Conservation (phyloP, 1,284 basidiomycete species). For the Hypsizygus ulmarius region DNA sequence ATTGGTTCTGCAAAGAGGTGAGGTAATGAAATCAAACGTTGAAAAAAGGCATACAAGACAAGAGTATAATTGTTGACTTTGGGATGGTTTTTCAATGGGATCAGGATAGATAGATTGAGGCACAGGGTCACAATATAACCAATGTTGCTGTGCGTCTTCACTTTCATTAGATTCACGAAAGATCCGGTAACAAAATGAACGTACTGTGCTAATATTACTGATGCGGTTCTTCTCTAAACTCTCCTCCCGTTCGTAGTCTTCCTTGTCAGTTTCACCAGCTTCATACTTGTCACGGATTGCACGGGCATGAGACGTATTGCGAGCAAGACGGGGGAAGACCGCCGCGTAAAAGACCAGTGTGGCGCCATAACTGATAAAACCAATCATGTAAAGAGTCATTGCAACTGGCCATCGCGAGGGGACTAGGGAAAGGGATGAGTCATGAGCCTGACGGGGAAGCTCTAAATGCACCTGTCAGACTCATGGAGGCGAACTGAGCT, state of each 20-base stretch:
- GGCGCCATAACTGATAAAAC: conserved; percentile 74
- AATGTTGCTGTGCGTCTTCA: conserved; percentile 70
- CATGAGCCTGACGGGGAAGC: conserved; percentile 5
- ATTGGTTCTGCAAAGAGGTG: conserved; percentile 48
- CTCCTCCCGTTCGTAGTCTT: conserved; percentile 74
- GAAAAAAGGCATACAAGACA: conserved; percentile 44
- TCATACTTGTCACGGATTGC: conserved; percentile 57
- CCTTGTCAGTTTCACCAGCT: conserved; percentile 52
- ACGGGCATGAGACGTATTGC: conserved; percentile 72
- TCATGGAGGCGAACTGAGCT: conserved; percentile 75
- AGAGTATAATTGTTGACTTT: conserved; percentile 73
- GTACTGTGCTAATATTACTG: conserved; percentile 80
- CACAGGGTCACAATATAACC: conserved; percentile 68
- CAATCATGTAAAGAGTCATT: conserved; percentile 80
- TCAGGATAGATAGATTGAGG: conserved; percentile 71
- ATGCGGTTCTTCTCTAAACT: conserved; percentile 83
- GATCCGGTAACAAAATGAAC: conserved; percentile 18
- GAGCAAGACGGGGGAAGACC: conserved; percentile 77
- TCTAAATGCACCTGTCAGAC: conserved; percentile 53
- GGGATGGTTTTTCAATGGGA: conserved; percentile 63
- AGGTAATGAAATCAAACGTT: conserved; percentile 5
- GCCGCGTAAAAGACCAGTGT: conserved; percentile 83
- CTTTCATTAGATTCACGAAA: conserved; percentile 14
- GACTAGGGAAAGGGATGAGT: conserved; percentile 31
- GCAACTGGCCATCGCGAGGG: conserved; percentile 72